Evolutionary conservation across 495 filamentous ascomycete genomes (phyloP).

Genomic region (Glonium stellatum): DNA sequence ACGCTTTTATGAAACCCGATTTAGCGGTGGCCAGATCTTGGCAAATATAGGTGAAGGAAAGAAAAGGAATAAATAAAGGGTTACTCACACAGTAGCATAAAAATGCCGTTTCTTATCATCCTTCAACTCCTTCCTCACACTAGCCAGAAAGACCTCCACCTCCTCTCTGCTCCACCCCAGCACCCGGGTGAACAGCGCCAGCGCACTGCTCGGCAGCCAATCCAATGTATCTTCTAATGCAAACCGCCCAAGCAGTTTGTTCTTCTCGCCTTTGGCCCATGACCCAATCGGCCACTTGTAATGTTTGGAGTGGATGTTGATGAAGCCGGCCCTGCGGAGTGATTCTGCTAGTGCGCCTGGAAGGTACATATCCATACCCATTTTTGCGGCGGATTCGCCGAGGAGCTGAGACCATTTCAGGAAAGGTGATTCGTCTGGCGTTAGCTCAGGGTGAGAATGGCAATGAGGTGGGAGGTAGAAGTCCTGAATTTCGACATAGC

Average conservation of each 20-base stretch:
- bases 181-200: conserved; percentile 27
- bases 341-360: neutral
- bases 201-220: conserved; percentile 8
- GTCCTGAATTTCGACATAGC: conserved; percentile 24
- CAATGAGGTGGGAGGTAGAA: conserved; percentile 14
- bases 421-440: conserved; percentile 3
- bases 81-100: too few relatives aligned
- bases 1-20: too few relatives aligned
- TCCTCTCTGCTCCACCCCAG: conserved; percentile 30
- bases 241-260: conserved; percentile 10
- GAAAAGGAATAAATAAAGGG: too few relatives aligned
- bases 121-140: conserved; percentile 23
- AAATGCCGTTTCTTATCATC: too few relatives aligned
- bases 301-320: conserved; percentile 5
- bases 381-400: neutral
- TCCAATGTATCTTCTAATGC: neutral
- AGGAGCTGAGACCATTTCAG: conserved; percentile 1
- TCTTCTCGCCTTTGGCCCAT: conserved; percentile 15
- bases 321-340: conserved; percentile 11
- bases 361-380: conserved; percentile 5
- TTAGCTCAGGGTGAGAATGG: conserved; percentile 3
- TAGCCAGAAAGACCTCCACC: conserved; percentile 31
- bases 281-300: conserved; percentile 17
- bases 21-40: too few relatives aligned
- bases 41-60: too few relatives aligned